Conservation (phyloP, 768 basidiomycete species). For the Pulveroboletus sp. region DNA sequence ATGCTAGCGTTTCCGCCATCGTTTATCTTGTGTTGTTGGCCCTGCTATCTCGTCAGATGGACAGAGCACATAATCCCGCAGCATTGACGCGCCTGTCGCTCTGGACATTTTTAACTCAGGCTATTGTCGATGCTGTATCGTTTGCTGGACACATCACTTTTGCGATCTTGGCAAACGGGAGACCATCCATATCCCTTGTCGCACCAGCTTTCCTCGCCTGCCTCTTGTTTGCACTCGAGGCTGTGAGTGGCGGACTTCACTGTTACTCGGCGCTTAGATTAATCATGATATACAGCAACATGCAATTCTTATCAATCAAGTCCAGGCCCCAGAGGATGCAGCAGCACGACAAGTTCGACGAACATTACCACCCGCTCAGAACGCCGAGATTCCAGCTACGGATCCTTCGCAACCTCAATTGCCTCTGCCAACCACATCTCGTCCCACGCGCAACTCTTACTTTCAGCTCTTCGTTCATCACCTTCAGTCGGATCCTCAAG, state of each 20-base stretch:
- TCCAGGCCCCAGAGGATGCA: slow-evolving; percentile 74
- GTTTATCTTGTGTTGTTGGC: slow-evolving; percentile 63
- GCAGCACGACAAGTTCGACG: slow-evolving; percentile 29
- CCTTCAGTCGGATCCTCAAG: slow-evolving; percentile 64
- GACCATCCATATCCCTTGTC: slow-evolving; percentile 74
- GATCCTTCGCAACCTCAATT: slow-evolving; percentile 11
- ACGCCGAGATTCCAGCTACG: slow-evolving; percentile 1
- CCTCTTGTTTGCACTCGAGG: slow-evolving; percentile 75
- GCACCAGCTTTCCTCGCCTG: slow-evolving; percentile 84
- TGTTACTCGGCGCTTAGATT: neutral
- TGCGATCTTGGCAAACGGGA: slow-evolving; percentile 78
- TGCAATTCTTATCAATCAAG: slow-evolving; percentile 70
- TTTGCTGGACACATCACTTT: slow-evolving; percentile 90
- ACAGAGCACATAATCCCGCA: slow-evolving; percentile 71
- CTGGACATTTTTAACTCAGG: slow-evolving; percentile 79
- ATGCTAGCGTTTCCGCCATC: slow-evolving; percentile 68
- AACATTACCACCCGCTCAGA: slow-evolving; percentile 5
- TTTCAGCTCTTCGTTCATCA: slow-evolving; percentile 54
- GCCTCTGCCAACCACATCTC: slow-evolving; percentile 21
- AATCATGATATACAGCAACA: slow-evolving; percentile 59
- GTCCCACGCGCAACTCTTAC: slow-evolving; percentile 26
- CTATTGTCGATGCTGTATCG: slow-evolving; percentile 74
- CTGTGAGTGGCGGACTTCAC: slow-evolving; percentile 45
- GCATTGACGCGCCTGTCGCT: slow-evolving; percentile 75
- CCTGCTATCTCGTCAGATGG: slow-evolving; percentile 71